phyloP scores from a whole-genome alignment of 345 rosid genomes.

The Kernera saxatilis region DNA sequence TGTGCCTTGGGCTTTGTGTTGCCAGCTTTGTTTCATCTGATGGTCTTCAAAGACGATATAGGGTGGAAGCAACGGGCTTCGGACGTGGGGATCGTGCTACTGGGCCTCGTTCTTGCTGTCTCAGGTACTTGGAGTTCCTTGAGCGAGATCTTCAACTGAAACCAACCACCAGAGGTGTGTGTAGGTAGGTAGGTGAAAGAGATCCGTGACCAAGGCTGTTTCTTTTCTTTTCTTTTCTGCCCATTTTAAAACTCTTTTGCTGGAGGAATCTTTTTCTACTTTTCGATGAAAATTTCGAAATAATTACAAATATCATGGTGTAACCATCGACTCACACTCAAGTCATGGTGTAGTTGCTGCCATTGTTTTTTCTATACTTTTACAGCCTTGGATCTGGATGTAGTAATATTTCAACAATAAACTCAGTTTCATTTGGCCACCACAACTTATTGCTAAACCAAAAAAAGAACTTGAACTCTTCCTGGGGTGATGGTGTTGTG shows the following conservation, averaged over 20 bases:
- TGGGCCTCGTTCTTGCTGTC: constrained; percentile 51
- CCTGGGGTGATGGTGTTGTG: background rate
- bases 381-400: background rate
- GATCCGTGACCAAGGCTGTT: background rate
- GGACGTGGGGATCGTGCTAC: constrained; percentile 41
- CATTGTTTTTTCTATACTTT: background rate
- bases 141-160: constrained; percentile 41
- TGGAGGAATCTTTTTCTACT: background rate
- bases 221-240: background rate
- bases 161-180: background rate
- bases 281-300: background rate
- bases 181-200: background rate
- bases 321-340: too few species aligned
- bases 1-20: constrained; percentile 69
- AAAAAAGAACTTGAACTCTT: background rate
- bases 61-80: constrained; percentile 44
- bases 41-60: constrained; percentile 68
- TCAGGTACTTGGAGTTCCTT: constrained; percentile 74
- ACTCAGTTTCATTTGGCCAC: background rate
- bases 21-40: constrained; percentile 67
- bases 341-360: too few species aligned
- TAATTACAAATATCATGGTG: too few species aligned
- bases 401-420: background rate
- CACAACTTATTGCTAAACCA: background rate
- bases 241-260: background rate